phyloP scores from a whole-genome alignment of 2,329 filamentous ascomycete species.

The Penicillium capsulatum region DNA sequence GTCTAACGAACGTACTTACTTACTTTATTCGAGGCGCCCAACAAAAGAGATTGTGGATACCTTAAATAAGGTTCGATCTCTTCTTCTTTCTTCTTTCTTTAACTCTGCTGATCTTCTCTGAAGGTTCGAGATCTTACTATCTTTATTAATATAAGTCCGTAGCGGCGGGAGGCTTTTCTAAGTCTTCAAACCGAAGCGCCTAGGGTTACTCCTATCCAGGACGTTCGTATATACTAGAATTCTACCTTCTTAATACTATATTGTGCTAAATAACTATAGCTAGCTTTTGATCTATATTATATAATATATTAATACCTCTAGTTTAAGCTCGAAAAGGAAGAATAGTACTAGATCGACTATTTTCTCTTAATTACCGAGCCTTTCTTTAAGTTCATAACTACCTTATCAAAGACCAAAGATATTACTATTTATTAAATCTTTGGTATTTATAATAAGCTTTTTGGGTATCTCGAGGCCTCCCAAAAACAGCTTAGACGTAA shows the following conservation, averaged over 20 bases:
- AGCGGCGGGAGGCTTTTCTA: conserved; percentile 1
- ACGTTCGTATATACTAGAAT: conserved; percentile 1
- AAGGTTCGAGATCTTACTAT: conserved; percentile 3
- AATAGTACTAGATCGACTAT: too few species aligned
- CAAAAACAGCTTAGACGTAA: too few species aligned
- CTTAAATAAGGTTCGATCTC: too few species aligned
- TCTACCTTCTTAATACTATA: conserved; percentile 1
- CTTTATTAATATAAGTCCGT: conserved; percentile 4
- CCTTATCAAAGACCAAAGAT: too few species aligned
- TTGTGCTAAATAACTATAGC: background rate
- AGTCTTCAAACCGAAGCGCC: background rate
- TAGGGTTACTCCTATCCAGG: conserved; percentile 4
- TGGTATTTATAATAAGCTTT: too few species aligned
- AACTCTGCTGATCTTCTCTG: too few species aligned
- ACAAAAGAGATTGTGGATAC: conserved; percentile 3
- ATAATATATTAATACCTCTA: background rate
- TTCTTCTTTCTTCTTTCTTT: too few species aligned
- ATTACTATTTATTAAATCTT: too few species aligned
- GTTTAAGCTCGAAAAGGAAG: too few species aligned
- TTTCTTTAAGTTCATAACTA: too few species aligned
- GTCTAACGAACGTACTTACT: conserved; percentile 1
- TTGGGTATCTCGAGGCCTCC: too few species aligned
- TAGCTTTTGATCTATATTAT: background rate
- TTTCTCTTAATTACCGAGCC: too few species aligned
- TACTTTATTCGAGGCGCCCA: background rate